These are phyloP conservation scores for Globisporangium perplexum DNA, from an alignment of 352 stramenopile genomes.

Conservation along the genomic window DNA sequence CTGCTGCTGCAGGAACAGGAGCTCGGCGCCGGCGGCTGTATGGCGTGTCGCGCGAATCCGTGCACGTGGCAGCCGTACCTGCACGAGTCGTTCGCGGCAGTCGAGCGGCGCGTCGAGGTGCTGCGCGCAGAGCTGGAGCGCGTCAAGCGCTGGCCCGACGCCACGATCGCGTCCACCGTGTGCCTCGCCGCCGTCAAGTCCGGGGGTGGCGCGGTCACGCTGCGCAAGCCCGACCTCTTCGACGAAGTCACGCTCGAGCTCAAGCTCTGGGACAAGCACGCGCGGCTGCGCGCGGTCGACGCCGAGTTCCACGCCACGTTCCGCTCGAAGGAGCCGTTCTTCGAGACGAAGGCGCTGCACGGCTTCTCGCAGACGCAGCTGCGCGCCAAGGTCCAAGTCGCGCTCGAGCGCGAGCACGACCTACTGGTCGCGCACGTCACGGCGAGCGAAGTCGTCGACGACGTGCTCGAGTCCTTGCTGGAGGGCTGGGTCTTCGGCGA, in stretches of 20 bases:
- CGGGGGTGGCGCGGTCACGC: constrained; percentile 29
- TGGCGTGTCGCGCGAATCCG: constrained; percentile 72
- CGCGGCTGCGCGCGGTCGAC: constrained; percentile 81
- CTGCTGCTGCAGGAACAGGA: constrained; percentile 57
- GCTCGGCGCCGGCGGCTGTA: constrained; percentile 69
- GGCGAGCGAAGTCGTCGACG: constrained; percentile 89
- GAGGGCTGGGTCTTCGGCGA: constrained; percentile 96
- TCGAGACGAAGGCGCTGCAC: constrained; percentile 89
- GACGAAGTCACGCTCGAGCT: constrained; percentile 63
- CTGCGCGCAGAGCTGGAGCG: constrained; percentile 66
- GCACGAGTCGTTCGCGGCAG: constrained; percentile 37
- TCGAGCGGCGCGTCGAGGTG: constrained; percentile 52
- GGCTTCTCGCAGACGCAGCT: constrained; percentile 88
- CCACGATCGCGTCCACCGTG: constrained; percentile 42
- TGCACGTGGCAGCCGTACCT: constrained; percentile 65
- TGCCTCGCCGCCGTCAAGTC: constrained; percentile 65
- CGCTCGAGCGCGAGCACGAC: constrained; percentile 86
- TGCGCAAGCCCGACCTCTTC: constrained; percentile 68
- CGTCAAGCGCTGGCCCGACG: constrained; percentile 51
- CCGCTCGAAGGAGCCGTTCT: constrained; percentile 63
- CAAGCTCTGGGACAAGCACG: constrained; percentile 63
- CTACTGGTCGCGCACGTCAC: constrained; percentile 81
- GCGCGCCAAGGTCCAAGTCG: constrained; percentile 62
- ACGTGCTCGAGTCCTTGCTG: constrained; percentile 93
- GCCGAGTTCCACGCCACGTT: constrained; percentile 91